phyloP scores from a whole-genome alignment of 2,329 filamentous ascomycete species.

The Aphanoascus verrucosus region DNA sequence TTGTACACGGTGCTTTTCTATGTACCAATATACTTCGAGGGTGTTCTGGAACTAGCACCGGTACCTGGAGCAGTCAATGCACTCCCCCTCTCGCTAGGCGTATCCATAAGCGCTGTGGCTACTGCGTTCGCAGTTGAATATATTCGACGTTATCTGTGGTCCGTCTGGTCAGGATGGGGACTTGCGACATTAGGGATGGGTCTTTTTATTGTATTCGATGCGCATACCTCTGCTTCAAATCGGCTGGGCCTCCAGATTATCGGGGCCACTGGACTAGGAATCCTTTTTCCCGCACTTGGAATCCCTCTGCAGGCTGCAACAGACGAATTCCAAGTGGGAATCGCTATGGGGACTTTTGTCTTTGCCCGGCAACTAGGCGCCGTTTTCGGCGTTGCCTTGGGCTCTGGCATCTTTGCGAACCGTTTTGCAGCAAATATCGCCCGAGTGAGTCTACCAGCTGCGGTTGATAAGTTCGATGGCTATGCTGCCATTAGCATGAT shows the following conservation, averaged over 20 bases:
- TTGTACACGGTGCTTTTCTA: slow-evolving; percentile 47
- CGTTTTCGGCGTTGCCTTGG: slow-evolving; percentile 7
- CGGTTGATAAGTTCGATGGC: background rate
- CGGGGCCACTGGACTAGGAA: slow-evolving; percentile 2
- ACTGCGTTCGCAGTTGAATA: slow-evolving; percentile 38
- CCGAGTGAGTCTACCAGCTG: background rate
- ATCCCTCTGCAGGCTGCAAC: slow-evolving; percentile 1
- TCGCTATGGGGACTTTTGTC: background rate
- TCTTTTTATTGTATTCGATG: slow-evolving; percentile 27
- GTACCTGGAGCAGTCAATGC: slow-evolving; percentile 46
- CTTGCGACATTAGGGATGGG: slow-evolving; percentile 50
- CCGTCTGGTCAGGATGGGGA: slow-evolving; percentile 51
- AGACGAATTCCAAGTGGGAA: background rate
- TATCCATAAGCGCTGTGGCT: slow-evolving; percentile 25
- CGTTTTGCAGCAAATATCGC: background rate
- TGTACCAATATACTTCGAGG: slow-evolving; percentile 35
- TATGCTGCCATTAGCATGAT: background rate
- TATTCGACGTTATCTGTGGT: slow-evolving; percentile 44
- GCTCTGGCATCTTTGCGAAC: slow-evolving; percentile 7
- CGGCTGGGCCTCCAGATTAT: slow-evolving; percentile 8
- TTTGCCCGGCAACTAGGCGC: slow-evolving; percentile 6
- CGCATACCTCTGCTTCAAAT: slow-evolving; percentile 24
- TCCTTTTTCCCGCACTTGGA: slow-evolving; percentile 3
- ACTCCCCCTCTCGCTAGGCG: slow-evolving; percentile 34
- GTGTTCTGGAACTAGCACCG: slow-evolving; percentile 43